These are phyloP conservation scores for Lentinula lateritia DNA, from an alignment of 768 basidiomycete genomes.

Conservation along the genomic window DNA sequence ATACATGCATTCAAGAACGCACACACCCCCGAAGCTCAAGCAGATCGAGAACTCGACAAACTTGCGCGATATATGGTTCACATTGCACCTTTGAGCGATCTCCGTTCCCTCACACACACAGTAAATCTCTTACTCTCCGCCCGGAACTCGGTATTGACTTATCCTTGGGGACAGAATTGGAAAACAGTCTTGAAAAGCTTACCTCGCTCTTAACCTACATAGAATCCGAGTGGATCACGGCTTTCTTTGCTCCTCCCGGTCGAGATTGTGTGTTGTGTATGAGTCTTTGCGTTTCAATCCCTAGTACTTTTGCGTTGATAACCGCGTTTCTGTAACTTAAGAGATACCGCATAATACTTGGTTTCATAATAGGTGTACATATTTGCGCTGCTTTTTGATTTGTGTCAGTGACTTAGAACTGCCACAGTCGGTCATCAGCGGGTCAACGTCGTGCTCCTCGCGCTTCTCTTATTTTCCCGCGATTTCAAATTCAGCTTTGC, in stretches of 20 bases:
- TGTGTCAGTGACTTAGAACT: neutral
- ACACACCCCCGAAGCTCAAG: conserved; percentile 55
- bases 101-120: conserved; percentile 61
- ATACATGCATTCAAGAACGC: conserved; percentile 79
- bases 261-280: neutral
- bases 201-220: conserved; percentile 10
- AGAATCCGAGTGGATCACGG: neutral
- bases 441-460: neutral
- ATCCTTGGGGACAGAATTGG: conserved; percentile 35
- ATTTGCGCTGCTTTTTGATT: neutral
- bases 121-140: conserved; percentile 29
- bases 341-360: neutral
- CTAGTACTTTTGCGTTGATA: neutral
- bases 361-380: neutral
- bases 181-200: conserved; percentile 40
- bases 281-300: neutral
- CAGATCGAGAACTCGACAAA: conserved; percentile 66
- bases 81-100: conserved; percentile 55
- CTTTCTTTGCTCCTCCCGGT: neutral
- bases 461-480: neutral
- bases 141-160: neutral
- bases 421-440: neutral
- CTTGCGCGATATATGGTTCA: conserved; percentile 62
- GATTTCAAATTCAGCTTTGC: neutral
- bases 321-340: neutral